Conservation (phyloP, 768 basidiomycete species). For the Amanita fuliginea region DNA sequence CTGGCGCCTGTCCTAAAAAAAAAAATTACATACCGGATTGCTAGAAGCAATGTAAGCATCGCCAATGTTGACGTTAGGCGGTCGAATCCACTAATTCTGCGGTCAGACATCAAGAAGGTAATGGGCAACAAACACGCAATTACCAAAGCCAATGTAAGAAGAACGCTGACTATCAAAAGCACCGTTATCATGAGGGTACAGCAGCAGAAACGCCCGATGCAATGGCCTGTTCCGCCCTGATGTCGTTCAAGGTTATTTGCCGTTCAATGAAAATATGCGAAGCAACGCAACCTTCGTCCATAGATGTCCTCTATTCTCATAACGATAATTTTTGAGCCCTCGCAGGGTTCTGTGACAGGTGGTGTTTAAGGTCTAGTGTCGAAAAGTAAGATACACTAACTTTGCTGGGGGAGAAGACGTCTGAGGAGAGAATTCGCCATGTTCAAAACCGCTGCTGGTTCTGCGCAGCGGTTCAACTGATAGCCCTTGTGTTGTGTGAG, state of each 20-base stretch:
- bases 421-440: slow-evolving; percentile 30
- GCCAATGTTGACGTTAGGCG: slow-evolving; percentile 57
- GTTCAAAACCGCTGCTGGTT: slow-evolving; percentile 27
- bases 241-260: slow-evolving; percentile 13
- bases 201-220: slow-evolving; percentile 62
- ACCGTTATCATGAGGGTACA: slow-evolving; percentile 60
- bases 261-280: not conserved
- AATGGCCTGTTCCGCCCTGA: slow-evolving; percentile 50
- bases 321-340: slow-evolving; percentile 40
- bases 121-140: slow-evolving; percentile 13
- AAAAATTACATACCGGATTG: slow-evolving; percentile 29
- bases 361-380: not conserved
- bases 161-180: slow-evolving; percentile 54
- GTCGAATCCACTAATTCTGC: slow-evolving; percentile 56
- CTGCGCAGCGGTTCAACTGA: slow-evolving; percentile 12
- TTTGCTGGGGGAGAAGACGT: slow-evolving; percentile 16
- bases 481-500: not conserved
- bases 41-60: slow-evolving; percentile 27
- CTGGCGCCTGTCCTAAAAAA: not conserved
- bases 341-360: slow-evolving; percentile 21
- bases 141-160: slow-evolving; percentile 61
- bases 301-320: slow-evolving; percentile 47
- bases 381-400: not conserved
- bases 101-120: not conserved
- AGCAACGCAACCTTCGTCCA: slow-evolving; percentile 48